These are phyloP conservation scores for Sporothrix globosa DNA, from an alignment of 2,329 filamentous ascomycete genomes.

Conservation along the genomic window DNA sequence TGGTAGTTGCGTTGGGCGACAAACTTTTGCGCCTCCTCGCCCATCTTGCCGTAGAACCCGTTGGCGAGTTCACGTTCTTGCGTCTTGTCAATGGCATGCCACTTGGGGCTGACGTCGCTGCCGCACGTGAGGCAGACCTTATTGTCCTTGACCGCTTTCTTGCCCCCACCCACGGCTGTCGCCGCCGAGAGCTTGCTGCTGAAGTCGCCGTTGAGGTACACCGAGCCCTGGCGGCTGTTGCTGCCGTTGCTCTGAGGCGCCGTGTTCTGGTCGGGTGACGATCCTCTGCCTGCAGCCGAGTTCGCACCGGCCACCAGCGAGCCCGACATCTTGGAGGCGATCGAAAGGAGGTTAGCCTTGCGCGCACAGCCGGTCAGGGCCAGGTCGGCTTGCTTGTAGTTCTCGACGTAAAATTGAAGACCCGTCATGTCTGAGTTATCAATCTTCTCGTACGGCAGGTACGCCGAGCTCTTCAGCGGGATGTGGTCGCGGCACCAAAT, in stretches of 20 bases:
- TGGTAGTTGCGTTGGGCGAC: slow-evolving; percentile 65
- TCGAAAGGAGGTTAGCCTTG: slow-evolving; percentile 79
- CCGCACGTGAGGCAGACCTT: slow-evolving; percentile 67
- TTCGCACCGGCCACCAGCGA: neutral
- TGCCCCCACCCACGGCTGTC: slow-evolving; percentile 38
- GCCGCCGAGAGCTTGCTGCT: slow-evolving; percentile 36
- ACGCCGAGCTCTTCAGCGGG: slow-evolving; percentile 70
- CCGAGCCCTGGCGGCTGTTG: slow-evolving; percentile 26
- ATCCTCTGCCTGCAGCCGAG: neutral
- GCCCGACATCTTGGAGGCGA: slow-evolving; percentile 58
- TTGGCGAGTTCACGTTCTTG: slow-evolving; percentile 58
- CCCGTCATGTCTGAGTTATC: slow-evolving; percentile 74
- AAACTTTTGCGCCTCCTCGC: slow-evolving; percentile 62
- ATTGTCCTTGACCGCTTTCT: slow-evolving; percentile 51
- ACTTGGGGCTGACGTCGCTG: slow-evolving; percentile 73
- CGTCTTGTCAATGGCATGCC: slow-evolving; percentile 64
- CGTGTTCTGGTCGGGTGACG: slow-evolving; percentile 15
- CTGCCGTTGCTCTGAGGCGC: slow-evolving; percentile 27
- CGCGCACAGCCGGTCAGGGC: slow-evolving; percentile 88
- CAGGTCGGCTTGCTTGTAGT: slow-evolving; percentile 93
- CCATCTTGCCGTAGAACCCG: slow-evolving; percentile 55
- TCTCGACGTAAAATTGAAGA: slow-evolving; percentile 82
- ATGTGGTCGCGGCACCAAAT: slow-evolving; percentile 92
- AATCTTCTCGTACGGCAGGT: slow-evolving; percentile 76
- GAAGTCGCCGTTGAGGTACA: slow-evolving; percentile 26